Percentiles rank a stretch among this genome's conserved stretches.
Evolutionary conservation across 371 early-diverging fungal genomes (phyloP).

Genomic region (Mycotypha africana): DNA sequence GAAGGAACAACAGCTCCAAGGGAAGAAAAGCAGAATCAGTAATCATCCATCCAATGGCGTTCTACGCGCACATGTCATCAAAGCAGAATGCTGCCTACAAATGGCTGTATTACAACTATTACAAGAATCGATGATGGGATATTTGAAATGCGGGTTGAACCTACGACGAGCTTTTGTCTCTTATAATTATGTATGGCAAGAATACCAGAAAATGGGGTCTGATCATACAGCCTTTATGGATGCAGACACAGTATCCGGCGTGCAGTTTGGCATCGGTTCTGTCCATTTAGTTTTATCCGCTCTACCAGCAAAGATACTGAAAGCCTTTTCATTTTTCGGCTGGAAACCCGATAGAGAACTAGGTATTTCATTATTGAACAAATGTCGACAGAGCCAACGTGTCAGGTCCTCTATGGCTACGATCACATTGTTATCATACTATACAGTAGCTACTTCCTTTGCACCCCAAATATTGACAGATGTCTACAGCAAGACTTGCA

Average conservation of each 20-base stretch:
- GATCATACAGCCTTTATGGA: conserved; percentile 34
- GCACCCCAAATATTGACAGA: conserved; percentile 36
- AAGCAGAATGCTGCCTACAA: conserved; percentile 54
- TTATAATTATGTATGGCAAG: conserved; percentile 43
- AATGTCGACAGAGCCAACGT: conserved; percentile 46
- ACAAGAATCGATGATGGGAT: conserved; percentile 55
- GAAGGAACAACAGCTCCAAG: no score
- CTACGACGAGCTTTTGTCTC: conserved; percentile 36
- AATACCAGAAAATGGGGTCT: conserved; percentile 39
- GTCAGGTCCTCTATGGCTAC: conserved; percentile 55
- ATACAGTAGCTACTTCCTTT: conserved; percentile 30
- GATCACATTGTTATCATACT: conserved; percentile 44
- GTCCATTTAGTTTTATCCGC: conserved; percentile 56
- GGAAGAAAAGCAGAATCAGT: no score
- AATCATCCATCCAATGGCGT: conserved; percentile 47
- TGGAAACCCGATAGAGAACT: conserved; percentile 55
- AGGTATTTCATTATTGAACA: conserved; percentile 50
- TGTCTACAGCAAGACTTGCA: conserved; percentile 23
- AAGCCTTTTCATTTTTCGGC: conserved; percentile 49
- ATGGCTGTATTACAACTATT: conserved; percentile 52
- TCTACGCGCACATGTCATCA: conserved; percentile 52
- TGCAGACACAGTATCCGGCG: conserved; percentile 38
- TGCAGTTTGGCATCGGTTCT: conserved; percentile 54
- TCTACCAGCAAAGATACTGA: conserved; percentile 53
- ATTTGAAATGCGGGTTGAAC: conserved; percentile 55